Base-by-base conservation (phyloP, 495 filamentous ascomycete species). In the Cercophora newfieldiana region DNA sequence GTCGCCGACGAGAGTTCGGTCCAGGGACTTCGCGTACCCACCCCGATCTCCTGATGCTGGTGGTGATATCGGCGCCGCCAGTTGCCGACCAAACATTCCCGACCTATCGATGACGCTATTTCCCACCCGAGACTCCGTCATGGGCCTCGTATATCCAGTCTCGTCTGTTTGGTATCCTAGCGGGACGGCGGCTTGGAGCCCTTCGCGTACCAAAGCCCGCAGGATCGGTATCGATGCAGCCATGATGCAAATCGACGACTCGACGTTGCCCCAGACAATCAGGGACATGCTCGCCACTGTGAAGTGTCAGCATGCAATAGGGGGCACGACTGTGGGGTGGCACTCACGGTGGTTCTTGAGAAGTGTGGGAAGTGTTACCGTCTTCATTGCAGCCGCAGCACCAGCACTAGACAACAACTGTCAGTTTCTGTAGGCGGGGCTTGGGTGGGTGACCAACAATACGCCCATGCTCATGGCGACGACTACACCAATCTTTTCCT, bases 391-490 rank as follows among this genome's bases (percentile, higher is more conserved):
- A 7, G 75, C 74, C 3, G 71, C 71, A 1, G 66, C 69, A 1
- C 71, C 74, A 2, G 75, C 75, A 54, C 77, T 79, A 26, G 37
- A 44, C n/a, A 16, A 49, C 7, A 7, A 2, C 16, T 16, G 29
- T 69, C 56, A 68, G 63, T 25, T 18, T 48, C 3, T 37, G 7
- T 3, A 29, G 8, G 18, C 1, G 18, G 19, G 2, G 26, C 53
- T 49, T 19, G 56, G 25, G 53, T 51, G 60, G 22, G 56, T 24
- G 1, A 69, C 79, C 57, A 62, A 80, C 78, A 80, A 76, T 12
- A 79, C 59, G 8, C 77, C 77, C 70, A 79, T 75, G 63, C 73
- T 78, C 77, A 79, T 79, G 2, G 74, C 76, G 6, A 76, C 19
- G 12, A 65, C 72, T 3, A 79, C 76, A 6, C 77, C 77, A 24